phyloP scores from a whole-genome alignment of 768 basidiomycete species.

The Butyriboletus loyo region DNA sequence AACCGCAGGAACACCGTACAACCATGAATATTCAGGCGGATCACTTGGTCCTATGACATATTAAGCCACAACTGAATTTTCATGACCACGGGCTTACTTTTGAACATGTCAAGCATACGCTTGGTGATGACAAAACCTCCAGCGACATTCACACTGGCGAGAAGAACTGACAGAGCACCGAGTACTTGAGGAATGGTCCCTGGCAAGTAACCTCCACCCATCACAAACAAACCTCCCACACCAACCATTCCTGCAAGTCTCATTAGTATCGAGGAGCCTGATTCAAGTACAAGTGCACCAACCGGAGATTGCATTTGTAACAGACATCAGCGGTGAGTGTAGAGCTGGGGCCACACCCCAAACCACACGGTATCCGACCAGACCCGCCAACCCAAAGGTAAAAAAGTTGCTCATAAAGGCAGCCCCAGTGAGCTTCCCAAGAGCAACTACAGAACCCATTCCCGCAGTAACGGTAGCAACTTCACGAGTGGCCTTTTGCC shows the following conservation, averaged over 20 bases:
- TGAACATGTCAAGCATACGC: conserved; percentile 93
- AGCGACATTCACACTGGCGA: conserved; percentile 85
- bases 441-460: conserved; percentile 67
- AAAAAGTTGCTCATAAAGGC: conserved; percentile 89
- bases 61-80: not conserved
- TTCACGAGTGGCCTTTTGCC: conserved; percentile 77
- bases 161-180: conserved; percentile 79
- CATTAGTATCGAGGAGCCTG: not conserved
- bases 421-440: conserved; percentile 77
- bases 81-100: conserved; percentile 45
- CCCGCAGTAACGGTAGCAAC: conserved; percentile 72
- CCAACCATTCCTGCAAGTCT: conserved; percentile 62
- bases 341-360: conserved; percentile 88
- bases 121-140: conserved; percentile 90
- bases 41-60: conserved; percentile 61
- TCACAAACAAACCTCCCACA: conserved; percentile 82
- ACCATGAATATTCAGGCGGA: conserved; percentile 84
- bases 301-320: conserved; percentile 87
- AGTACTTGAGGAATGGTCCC: conserved; percentile 77
- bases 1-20: conserved; percentile 75
- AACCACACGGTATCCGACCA: conserved; percentile 85
- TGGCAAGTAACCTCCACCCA: conserved; percentile 86
- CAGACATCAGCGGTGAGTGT: conserved; percentile 89
- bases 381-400: conserved; percentile 80
- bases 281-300: conserved; percentile 25